These are phyloP conservation scores for Samsoniella hepiali DNA, from an alignment of 2,329 filamentous ascomycete species.

Conservation along the genomic window DNA sequence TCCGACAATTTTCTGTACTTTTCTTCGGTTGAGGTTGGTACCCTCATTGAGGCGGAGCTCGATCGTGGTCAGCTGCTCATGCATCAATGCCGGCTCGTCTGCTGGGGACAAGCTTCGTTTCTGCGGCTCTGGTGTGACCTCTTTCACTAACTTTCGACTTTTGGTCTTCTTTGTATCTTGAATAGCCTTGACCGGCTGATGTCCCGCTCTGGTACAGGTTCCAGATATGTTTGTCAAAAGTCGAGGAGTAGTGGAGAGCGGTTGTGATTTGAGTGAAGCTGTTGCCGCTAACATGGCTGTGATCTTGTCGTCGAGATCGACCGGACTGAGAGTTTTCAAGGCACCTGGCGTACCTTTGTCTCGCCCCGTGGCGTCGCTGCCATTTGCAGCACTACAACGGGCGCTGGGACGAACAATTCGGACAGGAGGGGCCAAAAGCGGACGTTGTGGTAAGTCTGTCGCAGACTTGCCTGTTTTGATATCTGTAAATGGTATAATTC, in stretches of 20 bases:
- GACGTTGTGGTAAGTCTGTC: not conserved
- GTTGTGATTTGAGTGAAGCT: constrained; percentile 32
- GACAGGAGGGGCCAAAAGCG: not conserved
- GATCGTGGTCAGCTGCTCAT: constrained; percentile 28
- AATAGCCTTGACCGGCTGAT: not conserved
- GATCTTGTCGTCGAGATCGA: constrained; percentile 30
- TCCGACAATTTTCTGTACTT: constrained; percentile 33
- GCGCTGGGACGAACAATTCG: too few species aligned
- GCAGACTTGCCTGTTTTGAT: not conserved
- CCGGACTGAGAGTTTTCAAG: not conserved
- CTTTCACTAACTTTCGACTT: not conserved
- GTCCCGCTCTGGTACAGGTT: not conserved
- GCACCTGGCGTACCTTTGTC: not conserved
- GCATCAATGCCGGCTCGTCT: not conserved
- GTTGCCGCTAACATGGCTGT: constrained; percentile 37
- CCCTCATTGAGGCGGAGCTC: constrained; percentile 36
- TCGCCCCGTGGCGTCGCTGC: not conserved
- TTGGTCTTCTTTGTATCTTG: not conserved
- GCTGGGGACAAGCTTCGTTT: not conserved
- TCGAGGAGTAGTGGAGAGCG: constrained; percentile 23
- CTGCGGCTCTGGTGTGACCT: not conserved
- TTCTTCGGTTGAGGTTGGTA: constrained; percentile 33
- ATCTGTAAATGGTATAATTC: not conserved
- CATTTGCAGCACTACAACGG: not conserved
- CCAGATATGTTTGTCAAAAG: not conserved